These are phyloP conservation scores for Paramecium pentaurelia DNA, from an alignment of 73 alveolate species.

Conservation along the genomic window DNA sequence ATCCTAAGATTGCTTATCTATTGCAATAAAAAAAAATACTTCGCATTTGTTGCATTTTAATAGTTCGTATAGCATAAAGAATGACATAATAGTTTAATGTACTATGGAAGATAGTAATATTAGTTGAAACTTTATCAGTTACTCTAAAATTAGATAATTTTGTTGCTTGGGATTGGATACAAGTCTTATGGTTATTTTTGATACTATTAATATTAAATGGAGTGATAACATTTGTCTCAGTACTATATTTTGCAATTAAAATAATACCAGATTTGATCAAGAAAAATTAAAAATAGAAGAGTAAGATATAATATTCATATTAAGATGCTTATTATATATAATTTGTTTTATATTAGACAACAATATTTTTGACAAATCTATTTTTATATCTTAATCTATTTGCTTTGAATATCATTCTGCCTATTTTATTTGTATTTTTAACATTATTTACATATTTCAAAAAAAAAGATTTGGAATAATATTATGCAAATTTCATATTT, in stretches of 20 bases:
- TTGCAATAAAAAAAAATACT: not conserved
- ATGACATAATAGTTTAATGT: conserved; percentile 37
- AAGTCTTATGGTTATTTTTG: not conserved
- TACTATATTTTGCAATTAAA: not conserved
- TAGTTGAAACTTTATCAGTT: not conserved
- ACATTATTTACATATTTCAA: not conserved
- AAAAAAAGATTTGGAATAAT: not conserved
- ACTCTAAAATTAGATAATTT: not conserved
- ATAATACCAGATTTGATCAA: not conserved
- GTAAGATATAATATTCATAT: not conserved
- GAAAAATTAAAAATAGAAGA: not conserved
- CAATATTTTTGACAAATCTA: not conserved
- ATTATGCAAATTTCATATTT: not conserved
- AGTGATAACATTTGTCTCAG: not conserved
- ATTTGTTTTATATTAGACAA: not conserved
- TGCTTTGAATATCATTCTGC: not conserved
- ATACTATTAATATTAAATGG: not conserved
- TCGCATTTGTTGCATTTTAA: not conserved
- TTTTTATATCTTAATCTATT: not conserved
- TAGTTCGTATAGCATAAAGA: conserved; percentile 30
- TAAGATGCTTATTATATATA: not conserved
- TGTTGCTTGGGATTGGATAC: conserved; percentile 20
- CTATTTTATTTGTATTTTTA: not conserved
- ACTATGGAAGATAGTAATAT: conserved; percentile 1
- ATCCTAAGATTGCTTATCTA: not conserved